These are phyloP conservation scores for Lactarius vividus DNA, from an alignment of 768 basidiomycete genomes.

Conservation along the genomic window DNA sequence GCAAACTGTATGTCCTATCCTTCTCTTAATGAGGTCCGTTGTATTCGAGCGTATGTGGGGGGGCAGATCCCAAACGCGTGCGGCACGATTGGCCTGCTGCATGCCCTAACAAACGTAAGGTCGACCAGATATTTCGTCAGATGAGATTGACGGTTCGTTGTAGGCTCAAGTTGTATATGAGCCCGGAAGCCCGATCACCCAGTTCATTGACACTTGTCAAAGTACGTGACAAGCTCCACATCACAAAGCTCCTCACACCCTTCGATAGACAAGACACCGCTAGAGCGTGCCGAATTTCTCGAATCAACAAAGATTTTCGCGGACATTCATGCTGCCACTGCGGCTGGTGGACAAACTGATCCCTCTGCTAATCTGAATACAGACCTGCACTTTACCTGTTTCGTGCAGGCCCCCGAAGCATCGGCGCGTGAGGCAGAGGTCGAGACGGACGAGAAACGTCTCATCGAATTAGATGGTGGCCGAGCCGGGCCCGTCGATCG, in stretches of 20 bases:
- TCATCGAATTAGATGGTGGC: constrained; percentile 85
- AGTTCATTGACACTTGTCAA: constrained; percentile 64
- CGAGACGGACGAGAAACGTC: constrained; percentile 36
- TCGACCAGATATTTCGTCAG: not conserved
- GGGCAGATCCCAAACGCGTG: constrained; percentile 36
- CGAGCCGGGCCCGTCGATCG: constrained; percentile 78
- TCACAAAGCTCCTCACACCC: not conserved
- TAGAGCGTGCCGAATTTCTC: constrained; percentile 72
- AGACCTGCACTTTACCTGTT: constrained; percentile 84
- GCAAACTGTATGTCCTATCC: constrained; percentile 62
- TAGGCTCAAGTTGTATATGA: constrained; percentile 49
- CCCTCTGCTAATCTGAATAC: constrained; percentile 63
- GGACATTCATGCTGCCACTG: constrained; percentile 70
- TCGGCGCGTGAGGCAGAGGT: constrained; percentile 35
- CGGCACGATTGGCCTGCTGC: constrained; percentile 33
- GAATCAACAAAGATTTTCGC: constrained; percentile 75
- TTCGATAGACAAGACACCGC: constrained; percentile 57
- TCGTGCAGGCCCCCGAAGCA: constrained; percentile 63
- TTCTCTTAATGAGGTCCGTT: not conserved
- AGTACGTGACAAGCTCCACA: constrained; percentile 37
- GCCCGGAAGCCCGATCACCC: constrained; percentile 57
- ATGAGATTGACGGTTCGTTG: constrained; percentile 9
- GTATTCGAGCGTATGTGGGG: not conserved
- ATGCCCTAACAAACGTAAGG: constrained; percentile 70
- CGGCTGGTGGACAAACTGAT: constrained; percentile 64